These are phyloP conservation scores for Glaciozyma martinii DNA, from an alignment of 768 basidiomycete species.

Conservation along the genomic window DNA sequence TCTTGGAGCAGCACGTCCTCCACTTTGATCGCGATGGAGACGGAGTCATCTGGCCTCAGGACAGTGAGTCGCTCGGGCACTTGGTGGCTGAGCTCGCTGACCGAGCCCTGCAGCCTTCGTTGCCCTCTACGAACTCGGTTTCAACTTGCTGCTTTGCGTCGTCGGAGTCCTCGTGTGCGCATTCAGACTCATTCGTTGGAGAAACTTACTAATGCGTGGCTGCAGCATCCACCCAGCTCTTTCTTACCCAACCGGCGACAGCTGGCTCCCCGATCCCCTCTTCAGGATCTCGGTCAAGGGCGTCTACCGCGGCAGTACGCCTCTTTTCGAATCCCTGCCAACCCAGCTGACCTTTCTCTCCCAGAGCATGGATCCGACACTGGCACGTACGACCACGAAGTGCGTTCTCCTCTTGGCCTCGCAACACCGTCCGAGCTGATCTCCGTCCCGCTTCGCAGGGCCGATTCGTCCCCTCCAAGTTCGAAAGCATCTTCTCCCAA, in stretches of 20 bases:
- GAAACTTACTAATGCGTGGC: no score
- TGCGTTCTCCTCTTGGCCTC: background rate
- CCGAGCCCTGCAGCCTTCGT: constrained; percentile 33
- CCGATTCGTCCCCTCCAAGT: constrained; percentile 43
- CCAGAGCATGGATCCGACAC: constrained; percentile 46
- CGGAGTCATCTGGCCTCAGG: constrained; percentile 45
- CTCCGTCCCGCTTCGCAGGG: constrained; percentile 36
- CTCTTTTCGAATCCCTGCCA: no score
- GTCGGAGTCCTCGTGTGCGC: constrained; percentile 38
- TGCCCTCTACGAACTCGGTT: constrained; percentile 45
- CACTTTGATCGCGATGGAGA: constrained; percentile 35
- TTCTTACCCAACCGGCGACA: constrained; percentile 38
- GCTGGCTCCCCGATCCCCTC: constrained; percentile 45
- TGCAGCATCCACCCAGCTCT: constrained; percentile 39
- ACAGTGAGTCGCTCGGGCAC: constrained; percentile 31
- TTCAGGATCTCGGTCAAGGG: constrained; percentile 41
- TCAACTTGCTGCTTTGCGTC: constrained; percentile 42
- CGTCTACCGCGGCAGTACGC: constrained; percentile 37
- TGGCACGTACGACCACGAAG: constrained; percentile 40
- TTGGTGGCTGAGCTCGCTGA: no score
- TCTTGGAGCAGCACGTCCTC: constrained; percentile 19
- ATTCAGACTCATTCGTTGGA: no score
- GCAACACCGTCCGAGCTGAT: background rate
- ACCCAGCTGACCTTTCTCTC: no score
- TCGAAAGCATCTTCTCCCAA: constrained; percentile 46